Evolutionary conservation across 257 asterid genomes (phyloP).

Genomic region (Solanum stenotomum): DNA sequence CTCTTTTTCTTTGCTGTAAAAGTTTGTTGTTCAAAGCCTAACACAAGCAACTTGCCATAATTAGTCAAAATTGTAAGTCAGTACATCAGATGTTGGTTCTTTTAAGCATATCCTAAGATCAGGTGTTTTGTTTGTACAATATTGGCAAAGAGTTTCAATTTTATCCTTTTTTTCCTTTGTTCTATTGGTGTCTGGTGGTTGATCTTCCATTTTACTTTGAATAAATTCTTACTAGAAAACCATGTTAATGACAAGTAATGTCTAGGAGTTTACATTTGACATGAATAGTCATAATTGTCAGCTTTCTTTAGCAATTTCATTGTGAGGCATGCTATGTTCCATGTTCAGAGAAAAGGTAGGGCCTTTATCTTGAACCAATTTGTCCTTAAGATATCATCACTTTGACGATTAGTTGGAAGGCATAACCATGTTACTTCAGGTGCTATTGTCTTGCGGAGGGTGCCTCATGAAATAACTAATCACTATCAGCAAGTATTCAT

Average conservation of each 20-base stretch:
- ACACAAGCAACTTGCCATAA: background rate
- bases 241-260: background rate
- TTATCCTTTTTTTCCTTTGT: background rate
- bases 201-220: background rate
- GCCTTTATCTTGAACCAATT: background rate
- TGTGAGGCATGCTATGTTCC: background rate
- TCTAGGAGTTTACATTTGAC: background rate
- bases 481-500: background rate
- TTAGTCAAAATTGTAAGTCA: background rate
- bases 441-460: background rate
- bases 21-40: background rate
- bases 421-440: background rate
- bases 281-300: background rate
- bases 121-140: background rate
- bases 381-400: background rate
- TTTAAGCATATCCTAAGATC: background rate
- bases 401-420: background rate
- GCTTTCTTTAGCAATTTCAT: background rate
- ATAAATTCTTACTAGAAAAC: background rate
- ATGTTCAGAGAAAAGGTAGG: background rate
- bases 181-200: background rate
- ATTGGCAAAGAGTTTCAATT: background rate
- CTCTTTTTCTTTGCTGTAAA: background rate
- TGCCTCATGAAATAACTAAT: background rate
- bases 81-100: background rate